phyloP scores from a whole-genome alignment of 768 basidiomycete species.

The Kwoniella sp. region DNA sequence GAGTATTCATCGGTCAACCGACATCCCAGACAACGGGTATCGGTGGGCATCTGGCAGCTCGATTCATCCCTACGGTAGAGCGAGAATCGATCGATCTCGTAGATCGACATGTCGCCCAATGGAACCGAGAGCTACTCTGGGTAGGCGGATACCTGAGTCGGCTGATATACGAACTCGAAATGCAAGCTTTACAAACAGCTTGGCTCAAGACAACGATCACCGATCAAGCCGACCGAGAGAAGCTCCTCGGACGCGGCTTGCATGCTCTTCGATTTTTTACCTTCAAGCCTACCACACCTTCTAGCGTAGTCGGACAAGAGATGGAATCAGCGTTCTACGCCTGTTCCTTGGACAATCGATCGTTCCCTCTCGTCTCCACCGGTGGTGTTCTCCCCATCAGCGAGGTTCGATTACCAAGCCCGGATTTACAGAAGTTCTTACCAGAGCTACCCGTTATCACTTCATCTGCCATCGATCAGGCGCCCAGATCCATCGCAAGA shows the following conservation, averaged over 20 bases:
- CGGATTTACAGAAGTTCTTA: conserved; percentile 72
- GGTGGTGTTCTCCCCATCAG: conserved; percentile 69
- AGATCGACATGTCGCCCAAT: conserved; percentile 68
- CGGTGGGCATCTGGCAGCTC: conserved; percentile 69
- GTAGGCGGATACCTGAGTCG: conserved; percentile 82
- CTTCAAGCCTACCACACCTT: conserved; percentile 84
- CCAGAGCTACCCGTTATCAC: conserved; percentile 76
- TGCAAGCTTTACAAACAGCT: conserved; percentile 58
- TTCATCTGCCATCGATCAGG: conserved; percentile 63
- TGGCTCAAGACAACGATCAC: conserved; percentile 47
- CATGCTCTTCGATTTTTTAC: conserved; percentile 89
- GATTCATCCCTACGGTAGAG: conserved; percentile 95
- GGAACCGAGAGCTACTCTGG: conserved; percentile 84
- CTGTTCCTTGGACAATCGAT: conserved; percentile 60
- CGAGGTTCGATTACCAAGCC: conserved; percentile 74
- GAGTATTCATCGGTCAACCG: conserved; percentile 89
- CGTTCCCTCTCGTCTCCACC: conserved; percentile 74
- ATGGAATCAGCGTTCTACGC: conserved; percentile 80
- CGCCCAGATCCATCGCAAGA: conserved; percentile 65
- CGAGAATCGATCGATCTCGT: conserved; percentile 88
- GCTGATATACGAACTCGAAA: conserved; percentile 80
- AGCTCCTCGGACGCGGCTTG: conserved; percentile 66
- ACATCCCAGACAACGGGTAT: conserved; percentile 89
- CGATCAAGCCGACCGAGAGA: conserved; percentile 49
- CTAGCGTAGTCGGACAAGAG: conserved; percentile 69